Conservation (phyloP, 2,329 filamentous ascomycete genomes). For the Ophiostoma himal-ulmi region DNA sequence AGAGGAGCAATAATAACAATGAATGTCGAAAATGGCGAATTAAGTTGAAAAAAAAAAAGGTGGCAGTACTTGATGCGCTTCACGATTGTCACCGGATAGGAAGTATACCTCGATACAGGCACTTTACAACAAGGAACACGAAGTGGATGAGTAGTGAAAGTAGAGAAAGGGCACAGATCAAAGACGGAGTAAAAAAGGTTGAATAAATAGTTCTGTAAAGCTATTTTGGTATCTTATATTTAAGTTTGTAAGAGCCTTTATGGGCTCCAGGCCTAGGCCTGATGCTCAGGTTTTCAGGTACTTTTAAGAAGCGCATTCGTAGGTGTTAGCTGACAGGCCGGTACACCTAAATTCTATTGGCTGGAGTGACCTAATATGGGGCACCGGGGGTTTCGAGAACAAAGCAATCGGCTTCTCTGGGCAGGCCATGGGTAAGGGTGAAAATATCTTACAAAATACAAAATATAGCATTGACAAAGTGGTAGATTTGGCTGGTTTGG, state of each 20-base stretch:
- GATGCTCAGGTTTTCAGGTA: background rate
- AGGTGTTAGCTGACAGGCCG: background rate
- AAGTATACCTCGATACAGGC: background rate
- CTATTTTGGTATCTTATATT: background rate
- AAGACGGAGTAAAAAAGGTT: background rate
- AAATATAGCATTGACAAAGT: background rate
- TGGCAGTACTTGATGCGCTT: slow-evolving; percentile 6
- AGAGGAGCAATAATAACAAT: background rate
- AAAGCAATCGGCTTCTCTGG: background rate
- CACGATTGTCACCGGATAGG: background rate
- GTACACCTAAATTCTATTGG: background rate
- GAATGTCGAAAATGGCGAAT: background rate
- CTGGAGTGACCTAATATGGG: background rate
- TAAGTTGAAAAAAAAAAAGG: background rate
- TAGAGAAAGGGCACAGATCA: background rate
- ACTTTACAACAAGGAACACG: background rate
- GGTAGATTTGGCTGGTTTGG: slow-evolving; percentile 5
- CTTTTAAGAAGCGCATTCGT: background rate
- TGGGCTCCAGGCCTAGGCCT: background rate
- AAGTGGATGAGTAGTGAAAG: background rate
- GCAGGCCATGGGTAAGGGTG: too few species aligned
- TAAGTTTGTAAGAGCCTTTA: background rate
- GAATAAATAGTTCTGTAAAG: background rate
- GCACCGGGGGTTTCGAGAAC: background rate
- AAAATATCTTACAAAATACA: too few species aligned